Conservation (phyloP, 2,329 filamentous ascomycete species). For the Fusarium sterilihyphosum region DNA sequence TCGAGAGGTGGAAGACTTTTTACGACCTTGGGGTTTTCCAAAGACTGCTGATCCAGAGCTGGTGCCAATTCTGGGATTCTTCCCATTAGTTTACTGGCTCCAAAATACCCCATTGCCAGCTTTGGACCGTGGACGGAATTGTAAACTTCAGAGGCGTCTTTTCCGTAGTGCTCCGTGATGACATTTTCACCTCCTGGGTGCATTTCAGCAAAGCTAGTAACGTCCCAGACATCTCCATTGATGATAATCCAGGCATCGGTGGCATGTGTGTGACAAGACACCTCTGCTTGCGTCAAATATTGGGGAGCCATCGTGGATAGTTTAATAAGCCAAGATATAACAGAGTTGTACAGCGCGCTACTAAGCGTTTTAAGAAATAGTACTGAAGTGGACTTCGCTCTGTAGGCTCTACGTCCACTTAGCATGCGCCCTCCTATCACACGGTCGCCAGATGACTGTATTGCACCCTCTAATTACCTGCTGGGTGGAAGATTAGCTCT, state of each 20-base stretch:
- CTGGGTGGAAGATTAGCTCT: too few species aligned
- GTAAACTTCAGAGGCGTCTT: not conserved
- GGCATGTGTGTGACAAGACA: not conserved
- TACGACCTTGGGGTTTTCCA: not conserved
- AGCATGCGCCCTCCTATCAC: not conserved
- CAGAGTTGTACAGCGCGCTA: fast-evolving
- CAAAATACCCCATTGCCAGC: not conserved
- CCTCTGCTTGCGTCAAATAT: not conserved
- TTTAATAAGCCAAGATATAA: not conserved
- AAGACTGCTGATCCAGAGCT: not conserved
- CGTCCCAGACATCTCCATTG: not conserved
- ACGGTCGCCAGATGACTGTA: not conserved
- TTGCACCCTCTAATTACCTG: not conserved
- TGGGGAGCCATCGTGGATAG: fast-evolving
- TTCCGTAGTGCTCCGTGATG: not conserved
- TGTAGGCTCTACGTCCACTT: not conserved
- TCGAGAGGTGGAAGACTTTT: not conserved
- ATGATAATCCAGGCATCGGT: not conserved
- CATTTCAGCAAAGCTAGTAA: not conserved
- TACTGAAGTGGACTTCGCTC: not conserved
- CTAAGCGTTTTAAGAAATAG: fast-evolving
- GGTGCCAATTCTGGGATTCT: not conserved
- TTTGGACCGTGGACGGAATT: not conserved
- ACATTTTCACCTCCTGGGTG: not conserved
- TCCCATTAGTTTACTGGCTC: not conserved